Percentiles rank a stretch among this genome's conserved stretches.
These are phyloP conservation scores for Deinandra increscens DNA, from an alignment of 129 eudicot genomes.

Conservation along the genomic window DNA sequence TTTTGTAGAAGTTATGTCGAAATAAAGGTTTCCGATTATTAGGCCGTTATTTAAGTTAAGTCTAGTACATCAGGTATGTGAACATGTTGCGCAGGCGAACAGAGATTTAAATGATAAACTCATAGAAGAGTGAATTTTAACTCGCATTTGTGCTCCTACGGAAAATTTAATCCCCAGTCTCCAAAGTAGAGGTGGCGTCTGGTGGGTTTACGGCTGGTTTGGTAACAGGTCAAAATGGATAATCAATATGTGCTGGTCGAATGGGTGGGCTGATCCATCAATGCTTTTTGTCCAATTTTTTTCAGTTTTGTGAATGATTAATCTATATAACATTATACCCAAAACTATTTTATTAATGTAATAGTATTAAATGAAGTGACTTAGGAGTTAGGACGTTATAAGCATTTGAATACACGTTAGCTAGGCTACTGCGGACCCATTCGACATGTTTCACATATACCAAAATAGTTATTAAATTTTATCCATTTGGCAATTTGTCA, in stretches of 20 bases:
- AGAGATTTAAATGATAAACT: conserved; percentile 38
- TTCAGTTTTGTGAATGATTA: too few species aligned
- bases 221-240: not conserved
- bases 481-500: too few species aligned
- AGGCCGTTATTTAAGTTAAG: conserved; percentile 3
- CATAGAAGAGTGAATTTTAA: conserved; percentile 39
- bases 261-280: not conserved
- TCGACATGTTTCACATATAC: too few species aligned
- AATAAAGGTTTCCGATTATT: conserved; percentile 15
- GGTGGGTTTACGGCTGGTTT: not conserved
- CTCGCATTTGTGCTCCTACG: conserved; percentile 63
- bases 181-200: not conserved
- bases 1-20: conserved; percentile 19
- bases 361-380: too few species aligned
- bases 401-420: too few species aligned
- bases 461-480: too few species aligned
- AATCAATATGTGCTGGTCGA: not conserved
- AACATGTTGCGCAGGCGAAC: conserved; percentile 55
- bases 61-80: conserved; percentile 38
- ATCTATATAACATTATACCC: too few species aligned
- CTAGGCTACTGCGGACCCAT: too few species aligned
- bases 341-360: too few species aligned
- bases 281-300: not conserved
- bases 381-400: too few species aligned
- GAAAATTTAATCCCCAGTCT: conserved; percentile 22